These are phyloP conservation scores for Entomortierella beljakovae DNA, from an alignment of 192 early-diverging fungal genomes.

Conservation along the genomic window DNA sequence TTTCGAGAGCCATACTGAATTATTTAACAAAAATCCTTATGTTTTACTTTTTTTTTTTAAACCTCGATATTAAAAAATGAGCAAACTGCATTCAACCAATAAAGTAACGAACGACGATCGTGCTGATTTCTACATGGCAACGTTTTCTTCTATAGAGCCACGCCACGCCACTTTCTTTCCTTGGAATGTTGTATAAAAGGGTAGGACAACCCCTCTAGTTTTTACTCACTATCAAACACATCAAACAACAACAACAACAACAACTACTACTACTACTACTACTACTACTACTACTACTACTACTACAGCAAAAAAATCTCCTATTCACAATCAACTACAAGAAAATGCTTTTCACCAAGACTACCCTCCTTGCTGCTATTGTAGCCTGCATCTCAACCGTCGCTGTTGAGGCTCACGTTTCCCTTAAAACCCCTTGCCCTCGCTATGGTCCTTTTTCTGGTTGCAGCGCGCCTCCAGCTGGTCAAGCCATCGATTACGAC, in stretches of 20 bases:
- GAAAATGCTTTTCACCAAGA: conserved; percentile 20
- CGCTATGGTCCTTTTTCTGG: conserved; percentile 48
- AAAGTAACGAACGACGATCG: too few species aligned
- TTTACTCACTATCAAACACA: conserved; percentile 9
- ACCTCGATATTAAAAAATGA: not conserved
- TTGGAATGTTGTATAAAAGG: conserved; percentile 3
- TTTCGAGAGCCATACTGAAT: too few species aligned
- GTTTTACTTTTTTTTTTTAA: not conserved
- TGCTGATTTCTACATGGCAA: not conserved
- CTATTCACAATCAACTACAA: not conserved
- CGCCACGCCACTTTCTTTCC: too few species aligned
- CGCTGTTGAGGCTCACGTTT: conserved; percentile 14
- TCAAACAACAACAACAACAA: conserved; percentile 2
- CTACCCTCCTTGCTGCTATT: conserved; percentile 9
- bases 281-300: not conserved
- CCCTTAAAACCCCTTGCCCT: conserved; percentile 46
- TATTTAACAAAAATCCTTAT: too few species aligned
- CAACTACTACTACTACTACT: not conserved
- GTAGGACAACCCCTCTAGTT: too few species aligned
- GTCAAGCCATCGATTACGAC: conserved; percentile 54
- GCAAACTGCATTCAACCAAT: too few species aligned
- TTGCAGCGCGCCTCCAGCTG: conserved; percentile 49
- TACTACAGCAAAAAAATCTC: not conserved
- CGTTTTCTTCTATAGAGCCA: not conserved
- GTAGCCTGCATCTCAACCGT: conserved; percentile 11